Percentiles rank a stretch among this genome's conserved stretches.
Evolutionary conservation across 2,329 filamentous ascomycete genomes (phyloP).

Genomic region (Fusarium pseudocircinatum): DNA sequence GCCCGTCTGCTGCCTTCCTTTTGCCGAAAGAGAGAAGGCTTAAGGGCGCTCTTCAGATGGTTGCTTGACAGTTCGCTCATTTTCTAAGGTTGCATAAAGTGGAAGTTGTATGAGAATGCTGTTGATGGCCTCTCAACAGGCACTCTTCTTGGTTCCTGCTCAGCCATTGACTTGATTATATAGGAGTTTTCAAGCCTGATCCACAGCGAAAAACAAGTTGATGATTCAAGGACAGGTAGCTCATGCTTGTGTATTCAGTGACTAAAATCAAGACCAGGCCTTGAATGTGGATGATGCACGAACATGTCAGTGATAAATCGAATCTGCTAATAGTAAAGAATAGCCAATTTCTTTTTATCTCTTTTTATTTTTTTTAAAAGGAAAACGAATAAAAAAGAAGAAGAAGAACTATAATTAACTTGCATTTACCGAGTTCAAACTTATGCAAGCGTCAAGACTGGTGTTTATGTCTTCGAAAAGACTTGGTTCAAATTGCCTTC

Average conservation of each 20-base stretch:
- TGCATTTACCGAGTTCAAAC: background rate
- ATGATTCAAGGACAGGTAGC: background rate
- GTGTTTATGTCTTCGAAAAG: background rate
- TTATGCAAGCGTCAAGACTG: background rate
- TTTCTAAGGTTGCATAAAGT: background rate
- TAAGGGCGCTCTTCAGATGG: background rate
- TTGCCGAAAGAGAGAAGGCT: background rate
- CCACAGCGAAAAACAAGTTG: background rate
- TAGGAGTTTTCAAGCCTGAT: background rate
- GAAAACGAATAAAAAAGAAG: too few relatives aligned
- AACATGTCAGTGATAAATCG: background rate
- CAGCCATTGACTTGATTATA: background rate
- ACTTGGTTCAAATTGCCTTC: background rate
- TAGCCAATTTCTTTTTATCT: too few relatives aligned
- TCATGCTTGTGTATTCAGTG: background rate
- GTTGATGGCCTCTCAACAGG: background rate
- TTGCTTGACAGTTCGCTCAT: background rate
- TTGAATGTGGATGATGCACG: background rate
- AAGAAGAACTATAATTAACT: too few relatives aligned
- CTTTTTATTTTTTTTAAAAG: too few relatives aligned
- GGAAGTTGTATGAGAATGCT: background rate
- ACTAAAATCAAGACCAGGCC: background rate
- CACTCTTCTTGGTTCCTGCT: background rate
- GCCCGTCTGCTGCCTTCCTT: background rate
- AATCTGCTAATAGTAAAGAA: background rate